phyloP scores from a whole-genome alignment of 140 eudicot genomes.

The Anethum foeniculum region DNA sequence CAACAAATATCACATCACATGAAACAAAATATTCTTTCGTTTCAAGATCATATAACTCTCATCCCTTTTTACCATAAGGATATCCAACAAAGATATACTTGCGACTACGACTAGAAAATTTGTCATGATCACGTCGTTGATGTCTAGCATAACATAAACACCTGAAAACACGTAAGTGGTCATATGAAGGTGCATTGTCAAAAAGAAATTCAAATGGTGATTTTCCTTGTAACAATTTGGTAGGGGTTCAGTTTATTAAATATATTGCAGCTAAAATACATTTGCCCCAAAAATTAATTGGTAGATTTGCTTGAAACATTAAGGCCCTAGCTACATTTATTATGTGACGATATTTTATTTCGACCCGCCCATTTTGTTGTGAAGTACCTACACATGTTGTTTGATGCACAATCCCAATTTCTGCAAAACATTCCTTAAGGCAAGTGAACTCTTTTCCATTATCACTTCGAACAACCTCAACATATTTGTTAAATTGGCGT shows the following conservation, averaged over 20 bases:
- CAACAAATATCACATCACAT: background rate
- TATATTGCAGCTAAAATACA: background rate
- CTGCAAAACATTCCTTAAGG: background rate
- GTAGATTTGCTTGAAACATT: background rate
- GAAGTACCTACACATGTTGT: background rate
- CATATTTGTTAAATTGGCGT: background rate
- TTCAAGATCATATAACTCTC: background rate
- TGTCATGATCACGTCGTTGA: background rate
- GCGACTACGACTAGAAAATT: background rate
- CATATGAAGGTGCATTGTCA: background rate
- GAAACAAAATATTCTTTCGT: background rate
- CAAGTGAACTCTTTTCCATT: background rate
- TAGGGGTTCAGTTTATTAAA: background rate
- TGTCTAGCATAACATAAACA: background rate
- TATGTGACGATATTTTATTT: background rate
- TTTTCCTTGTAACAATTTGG: background rate
- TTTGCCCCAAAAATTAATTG: background rate
- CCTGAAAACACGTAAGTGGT: background rate
- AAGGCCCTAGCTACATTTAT: background rate
- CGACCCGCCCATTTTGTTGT: background rate
- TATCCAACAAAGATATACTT: background rate
- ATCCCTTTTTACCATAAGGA: background rate
- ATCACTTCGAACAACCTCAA: background rate
- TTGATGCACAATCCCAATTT: background rate
- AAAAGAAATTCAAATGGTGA: background rate